Conservation (phyloP, 1,284 basidiomycete genomes). For the Meira nashicola region DNA sequence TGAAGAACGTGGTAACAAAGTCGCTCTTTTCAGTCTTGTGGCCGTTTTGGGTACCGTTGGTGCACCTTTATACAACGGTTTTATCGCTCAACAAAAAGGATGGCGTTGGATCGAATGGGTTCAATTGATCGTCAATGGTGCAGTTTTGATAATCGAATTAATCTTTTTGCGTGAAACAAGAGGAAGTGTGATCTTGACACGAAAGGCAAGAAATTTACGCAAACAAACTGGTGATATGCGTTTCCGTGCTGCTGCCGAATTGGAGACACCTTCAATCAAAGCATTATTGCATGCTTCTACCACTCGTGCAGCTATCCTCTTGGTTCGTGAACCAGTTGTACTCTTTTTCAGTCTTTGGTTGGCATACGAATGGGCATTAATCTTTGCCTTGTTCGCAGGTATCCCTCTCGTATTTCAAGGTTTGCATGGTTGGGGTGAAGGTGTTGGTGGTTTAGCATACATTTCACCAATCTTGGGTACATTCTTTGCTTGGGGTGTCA, state of each 20-base stretch:
- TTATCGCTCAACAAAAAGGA: slow-evolving; percentile 45
- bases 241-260: slow-evolving; percentile 49
- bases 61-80: slow-evolving; percentile 44
- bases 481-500: slow-evolving; percentile 45
- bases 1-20: slow-evolving; percentile 42
- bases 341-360: slow-evolving; percentile 43
- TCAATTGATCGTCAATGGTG: slow-evolving; percentile 44
- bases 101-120: slow-evolving; percentile 53
- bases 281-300: slow-evolving; percentile 45
- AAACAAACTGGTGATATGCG: slow-evolving; percentile 49
- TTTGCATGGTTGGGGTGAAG: slow-evolving; percentile 47
- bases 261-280: slow-evolving; percentile 49
- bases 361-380: slow-evolving; percentile 13
- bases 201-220: slow-evolving; percentile 45
- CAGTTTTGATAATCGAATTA: slow-evolving; percentile 45
- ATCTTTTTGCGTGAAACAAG: slow-evolving; percentile 52
- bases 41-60: slow-evolving; percentile 46
- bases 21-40: slow-evolving; percentile 49
- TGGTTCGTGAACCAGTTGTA: slow-evolving; percentile 50
- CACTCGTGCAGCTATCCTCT: slow-evolving; percentile 44
- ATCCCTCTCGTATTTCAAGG: slow-evolving; percentile 52
- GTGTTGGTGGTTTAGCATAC: slow-evolving; percentile 51
- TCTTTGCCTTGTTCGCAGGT: slow-evolving; percentile 24
- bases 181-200: slow-evolving; percentile 47
- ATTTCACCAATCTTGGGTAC: slow-evolving; percentile 32